Percentiles rank a stretch among this genome's conserved stretches.
phyloP scores from a whole-genome alignment of 164 flowering plant species.

The Sedum album region DNA sequence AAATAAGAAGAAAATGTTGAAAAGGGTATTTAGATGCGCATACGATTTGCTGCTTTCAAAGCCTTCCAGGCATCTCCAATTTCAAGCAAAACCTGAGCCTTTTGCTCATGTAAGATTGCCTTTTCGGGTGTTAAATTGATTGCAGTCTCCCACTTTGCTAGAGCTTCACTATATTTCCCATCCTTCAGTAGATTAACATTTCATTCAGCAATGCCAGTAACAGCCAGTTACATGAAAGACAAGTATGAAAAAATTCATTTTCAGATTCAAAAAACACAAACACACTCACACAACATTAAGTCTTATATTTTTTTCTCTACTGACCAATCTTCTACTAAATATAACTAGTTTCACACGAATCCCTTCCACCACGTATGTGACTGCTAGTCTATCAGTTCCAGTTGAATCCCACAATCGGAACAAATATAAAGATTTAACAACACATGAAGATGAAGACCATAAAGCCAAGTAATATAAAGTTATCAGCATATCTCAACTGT shows the following conservation, averaged over 20 bases:
- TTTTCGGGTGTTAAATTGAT: conserved; percentile 63
- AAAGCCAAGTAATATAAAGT: not conserved
- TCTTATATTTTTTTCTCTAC: not conserved
- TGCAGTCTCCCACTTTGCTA: conserved; percentile 90
- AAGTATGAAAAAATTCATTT: not conserved
- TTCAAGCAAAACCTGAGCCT: conserved; percentile 89
- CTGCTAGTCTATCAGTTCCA: not conserved
- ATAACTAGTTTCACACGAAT: not conserved
- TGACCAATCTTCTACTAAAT: not conserved
- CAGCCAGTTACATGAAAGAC: not conserved
- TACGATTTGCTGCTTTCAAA: conserved; percentile 68
- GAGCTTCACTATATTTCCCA: conserved; percentile 69
- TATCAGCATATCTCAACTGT: not conserved
- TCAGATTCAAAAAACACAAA: not conserved
- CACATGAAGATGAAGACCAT: not conserved
- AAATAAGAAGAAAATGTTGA: not conserved
- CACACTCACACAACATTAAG: not conserved
- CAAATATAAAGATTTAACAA: not conserved
- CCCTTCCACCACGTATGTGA: not conserved
- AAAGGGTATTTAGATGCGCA: not conserved
- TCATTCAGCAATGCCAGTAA: not conserved
- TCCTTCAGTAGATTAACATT: conserved; percentile 32
- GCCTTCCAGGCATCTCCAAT: conserved; percentile 84
- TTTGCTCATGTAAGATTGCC: conserved; percentile 76
- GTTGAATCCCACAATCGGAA: not conserved